Evolutionary conservation across 345 rosid species (phyloP).

Genomic region (Rubroshorea leprosula): DNA sequence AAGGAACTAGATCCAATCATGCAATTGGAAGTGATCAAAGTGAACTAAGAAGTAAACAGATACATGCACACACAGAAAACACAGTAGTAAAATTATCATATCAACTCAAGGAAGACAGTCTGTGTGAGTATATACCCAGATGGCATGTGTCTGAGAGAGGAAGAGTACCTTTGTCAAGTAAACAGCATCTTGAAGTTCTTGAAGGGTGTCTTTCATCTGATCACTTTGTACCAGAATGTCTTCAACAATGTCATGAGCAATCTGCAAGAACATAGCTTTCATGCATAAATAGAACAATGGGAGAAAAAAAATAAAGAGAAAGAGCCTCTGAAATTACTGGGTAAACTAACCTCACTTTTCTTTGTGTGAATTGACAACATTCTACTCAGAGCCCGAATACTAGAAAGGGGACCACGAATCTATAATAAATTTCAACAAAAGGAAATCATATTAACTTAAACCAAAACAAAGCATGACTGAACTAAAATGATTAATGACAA

Average conservation of each 20-base stretch:
- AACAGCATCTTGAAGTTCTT: slow-evolving; percentile 91
- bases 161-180: slow-evolving; percentile 62
- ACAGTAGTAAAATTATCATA: background rate
- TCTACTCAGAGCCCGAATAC: slow-evolving; percentile 71
- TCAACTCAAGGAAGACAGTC: background rate
- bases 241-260: slow-evolving; percentile 73
- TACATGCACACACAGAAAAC: background rate
- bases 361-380: slow-evolving; percentile 68
- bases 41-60: background rate
- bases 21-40: background rate
- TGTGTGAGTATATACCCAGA: background rate
- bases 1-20: too few species aligned
- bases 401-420: slow-evolving; percentile 85
- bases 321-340: background rate
- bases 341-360: slow-evolving; percentile 63
- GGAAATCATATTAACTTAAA: slow-evolving; percentile 10
- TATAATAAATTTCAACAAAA: slow-evolving; percentile 19
- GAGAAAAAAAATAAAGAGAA: background rate
- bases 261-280: slow-evolving; percentile 31
- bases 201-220: slow-evolving; percentile 57
- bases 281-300: slow-evolving; percentile 1
- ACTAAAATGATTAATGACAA: background rate
- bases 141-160: background rate
- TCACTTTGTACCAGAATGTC: slow-evolving; percentile 76
- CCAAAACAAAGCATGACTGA: slow-evolving; percentile 7